Evolutionary conservation across 371 early-diverging fungal species (phyloP), one percentile per base, ranked within the genome.

Genomic region (Mortierella sp.): DNA sequence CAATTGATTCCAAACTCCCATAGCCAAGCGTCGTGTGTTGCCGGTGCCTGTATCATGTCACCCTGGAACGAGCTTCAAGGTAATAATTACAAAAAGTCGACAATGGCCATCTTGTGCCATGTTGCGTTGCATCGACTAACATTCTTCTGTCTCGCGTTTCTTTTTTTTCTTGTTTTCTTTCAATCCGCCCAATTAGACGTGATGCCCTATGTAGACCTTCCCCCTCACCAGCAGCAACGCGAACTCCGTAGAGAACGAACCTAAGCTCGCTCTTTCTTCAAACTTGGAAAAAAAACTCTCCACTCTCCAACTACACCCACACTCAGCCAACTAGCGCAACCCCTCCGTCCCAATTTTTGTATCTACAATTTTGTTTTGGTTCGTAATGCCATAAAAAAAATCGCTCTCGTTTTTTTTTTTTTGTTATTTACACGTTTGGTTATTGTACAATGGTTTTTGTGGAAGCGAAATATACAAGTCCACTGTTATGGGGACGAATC

Each of bases 31-130:
- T 82, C 78, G 11, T 86, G 87, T 70, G 44, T 79, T 0, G 78
- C 82, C 4, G 87, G 82, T 3, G 82, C 80, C 10, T 86, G 87
- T 57, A 78, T 86, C 54, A 86, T 86, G 87, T 82, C 87, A 11
- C 82, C 87, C 4, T 86, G 87, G 87, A 86, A 80, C 60, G 87
- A 86, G 24, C 75, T 82, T 4, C 87, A 86, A 73, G 84, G 81
- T 84, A 81, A 72, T 26, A 52, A 14, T 45, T 48, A 54, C 19
- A 13, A 21, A 4, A 11, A 11, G 38, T 14, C n/a, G 42, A 38
- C 42, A 38, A 38, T 38, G 42, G 42, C 5, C 42, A 5, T 38
- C 42, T 38, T 5, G 14, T 26, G 9, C 24, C 28, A 9, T 54
- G 1, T 45, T 42, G 0, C 42, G 34, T 10, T 13, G 34, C 1